Evolutionary conservation across 257 asterid species (phyloP), one percentile per base, ranked within the genome.

Genomic region (Thymus quinquecostatus): DNA sequence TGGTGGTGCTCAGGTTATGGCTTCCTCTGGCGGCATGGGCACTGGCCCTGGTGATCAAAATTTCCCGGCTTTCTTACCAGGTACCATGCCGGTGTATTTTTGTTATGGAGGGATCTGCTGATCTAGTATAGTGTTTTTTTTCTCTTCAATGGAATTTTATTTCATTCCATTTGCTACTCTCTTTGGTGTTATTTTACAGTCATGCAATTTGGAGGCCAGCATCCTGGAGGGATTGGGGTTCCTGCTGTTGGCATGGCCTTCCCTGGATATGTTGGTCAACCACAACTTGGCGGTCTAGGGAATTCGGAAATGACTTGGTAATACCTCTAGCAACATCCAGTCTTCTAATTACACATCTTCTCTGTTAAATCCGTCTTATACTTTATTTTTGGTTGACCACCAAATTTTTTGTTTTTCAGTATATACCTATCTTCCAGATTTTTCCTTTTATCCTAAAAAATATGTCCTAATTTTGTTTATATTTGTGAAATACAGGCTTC

Each of bases 181-280:
- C 33, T 40, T 61, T 72, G 70, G 58, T 78, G 76, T 62, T 49
- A 67, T 48, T 54, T 64, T 78, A 66, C 83, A 92, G 98, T 92
- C 58, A 95, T 95, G 99, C 98, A 90, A 79, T 87, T 92, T 75
- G 95, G 91, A 58, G 90, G 88, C 66, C 98, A 90, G 83, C 97
- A 80, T 82, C 94, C 96, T 13, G 88, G 99, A 36, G 97, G 99
- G 50, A 83, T 95, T 12, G 96, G 98, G 71, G 97, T 93, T 79
- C 99, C 99, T 80, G 97, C 99, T 74, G 96, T 95, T 76, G 99
- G 98, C 82, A 95, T 95, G 99, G 99, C 98, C 49, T 92, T 87
- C 79, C 99, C 99, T 62, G 99, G 98, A 81, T 95, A 92, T 80
- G 96, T 95, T 73, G 96, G 73, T 72, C 88, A 86, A 61, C 92